Base-by-base conservation (phyloP, 2,329 filamentous ascomycete species). In the Lasiodiplodia sp. region DNA sequence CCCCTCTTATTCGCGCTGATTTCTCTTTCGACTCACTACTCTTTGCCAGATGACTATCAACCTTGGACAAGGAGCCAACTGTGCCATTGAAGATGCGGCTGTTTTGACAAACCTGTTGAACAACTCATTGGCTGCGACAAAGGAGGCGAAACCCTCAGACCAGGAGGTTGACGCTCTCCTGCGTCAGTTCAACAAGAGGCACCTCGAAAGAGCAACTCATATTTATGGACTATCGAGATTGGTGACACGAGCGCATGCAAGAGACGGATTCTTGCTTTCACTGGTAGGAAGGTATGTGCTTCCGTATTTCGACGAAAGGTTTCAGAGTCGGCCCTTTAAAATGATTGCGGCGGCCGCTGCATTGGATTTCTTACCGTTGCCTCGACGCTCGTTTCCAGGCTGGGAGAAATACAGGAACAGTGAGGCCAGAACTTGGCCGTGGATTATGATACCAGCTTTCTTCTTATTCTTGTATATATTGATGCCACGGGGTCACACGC, bases 11-110 rank as follows among this genome's bases (percentile, higher is more conserved):
- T 28, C 28, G 28, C 28, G 28, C 28, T 28, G 21, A 25, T 25
- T 25, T 25, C 16, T 25, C 23, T 28, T 53, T 25, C 28, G 51
- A 53, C 51, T 12, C 8, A 11, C 28, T 3, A 4, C 12, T 25
- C 8, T 16, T 25, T 16, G 16, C 47, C 23, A 53, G 51, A 53
- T 53, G 51, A 53, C 51, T 25, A 16, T 53, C 21, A 53, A 53
- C 23, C 51, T 53, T n/a, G 51, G 51, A 16, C 51, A 53, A 28
- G 51, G 51, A 25, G 51, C 51, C n/a, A 53, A 53, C 21, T 53
- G 51, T 25, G 51, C 51, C 23, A 53, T 53, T 28, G 51, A 53
- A 25, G 51, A 53, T 53, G 51, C 28, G 16, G 51, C 51, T 53
- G 8, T 53, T 16, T 25, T 53, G 8, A 25, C 21, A 7, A 53